phyloP scores from a whole-genome alignment of 1,284 basidiomycete species.

The Grifola frondosa region DNA sequence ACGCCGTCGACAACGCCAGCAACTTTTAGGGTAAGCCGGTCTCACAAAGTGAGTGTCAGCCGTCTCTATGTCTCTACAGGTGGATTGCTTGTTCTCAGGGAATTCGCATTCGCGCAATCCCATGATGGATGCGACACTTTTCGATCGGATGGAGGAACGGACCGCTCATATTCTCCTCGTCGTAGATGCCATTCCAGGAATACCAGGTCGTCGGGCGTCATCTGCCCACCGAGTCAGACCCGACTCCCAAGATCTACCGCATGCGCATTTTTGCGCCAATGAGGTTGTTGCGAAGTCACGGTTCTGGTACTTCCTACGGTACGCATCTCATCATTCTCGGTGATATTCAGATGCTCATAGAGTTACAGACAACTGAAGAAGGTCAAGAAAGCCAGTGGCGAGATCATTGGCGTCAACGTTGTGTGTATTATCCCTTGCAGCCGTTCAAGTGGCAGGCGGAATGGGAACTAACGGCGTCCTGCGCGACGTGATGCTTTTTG shows the following conservation, averaged over 20 bases:
- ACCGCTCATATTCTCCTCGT: conserved; percentile 8
- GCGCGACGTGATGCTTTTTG: conserved; percentile 46
- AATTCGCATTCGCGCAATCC: conserved; percentile 10
- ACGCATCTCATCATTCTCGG: too few relatives aligned
- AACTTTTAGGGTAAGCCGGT: conserved; percentile 23
- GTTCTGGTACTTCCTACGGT: conserved; percentile 99
- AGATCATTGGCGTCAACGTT: conserved; percentile 97
- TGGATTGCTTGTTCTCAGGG: too few relatives aligned
- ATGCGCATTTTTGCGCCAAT: conserved; percentile 99
- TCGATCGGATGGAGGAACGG: conserved; percentile 14
- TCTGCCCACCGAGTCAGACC: conserved; percentile 91
- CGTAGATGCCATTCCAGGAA: conserved; percentile 63
- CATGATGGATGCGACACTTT: conserved; percentile 16
- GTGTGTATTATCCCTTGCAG: conserved; percentile 84
- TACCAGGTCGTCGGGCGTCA: conserved; percentile 98
- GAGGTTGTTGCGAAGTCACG: conserved; percentile 98
- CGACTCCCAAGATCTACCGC: conserved; percentile 95
- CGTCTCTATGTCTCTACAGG: conserved; percentile 1
- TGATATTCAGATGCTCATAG: conserved; percentile 9
- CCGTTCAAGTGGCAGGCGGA: conserved; percentile 84
- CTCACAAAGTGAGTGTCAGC: conserved; percentile 20
- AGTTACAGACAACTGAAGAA: conserved; percentile 86
- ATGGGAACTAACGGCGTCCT: conserved; percentile 58
- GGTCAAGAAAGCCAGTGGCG: conserved; percentile 99
- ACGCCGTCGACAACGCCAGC: conserved; percentile 22